phyloP scores from a whole-genome alignment of 2,329 filamentous ascomycete species.

The Scedosporium minutisporum region DNA sequence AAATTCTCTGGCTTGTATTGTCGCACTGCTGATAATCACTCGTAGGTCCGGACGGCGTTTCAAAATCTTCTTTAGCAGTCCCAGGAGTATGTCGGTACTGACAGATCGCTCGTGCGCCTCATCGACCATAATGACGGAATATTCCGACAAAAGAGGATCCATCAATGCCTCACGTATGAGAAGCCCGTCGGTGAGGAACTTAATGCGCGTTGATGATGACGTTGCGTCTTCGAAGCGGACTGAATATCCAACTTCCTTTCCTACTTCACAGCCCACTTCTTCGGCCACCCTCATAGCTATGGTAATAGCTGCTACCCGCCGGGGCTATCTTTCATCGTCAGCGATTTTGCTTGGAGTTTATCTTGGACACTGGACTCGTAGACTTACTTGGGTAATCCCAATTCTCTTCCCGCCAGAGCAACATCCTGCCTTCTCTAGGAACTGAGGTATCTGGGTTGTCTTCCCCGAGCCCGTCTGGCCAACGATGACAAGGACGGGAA shows the following conservation, averaged over 20 bases:
- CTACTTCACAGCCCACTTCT: conserved; percentile 75
- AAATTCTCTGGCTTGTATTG: conserved; percentile 81
- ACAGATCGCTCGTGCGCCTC: conserved; percentile 92
- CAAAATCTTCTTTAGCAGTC: conserved; percentile 81
- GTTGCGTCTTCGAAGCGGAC: conserved; percentile 90
- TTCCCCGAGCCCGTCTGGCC: conserved; percentile 94
- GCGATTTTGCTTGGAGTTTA: background rate
- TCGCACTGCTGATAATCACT: conserved; percentile 88
- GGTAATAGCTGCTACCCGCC: conserved; percentile 82
- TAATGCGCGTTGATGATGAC: conserved; percentile 75
- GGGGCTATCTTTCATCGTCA: conserved; percentile 48
- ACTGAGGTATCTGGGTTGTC: conserved; percentile 92
- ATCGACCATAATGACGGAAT: conserved; percentile 95
- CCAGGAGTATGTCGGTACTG: conserved; percentile 83
- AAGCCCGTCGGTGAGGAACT: conserved; percentile 90
- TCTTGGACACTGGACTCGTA: conserved; percentile 9
- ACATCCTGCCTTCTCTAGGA: conserved; percentile 81
- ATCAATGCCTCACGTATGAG: conserved; percentile 86
- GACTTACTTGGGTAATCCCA: conserved; percentile 74
- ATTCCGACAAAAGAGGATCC: conserved; percentile 80
- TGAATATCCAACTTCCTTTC: conserved; percentile 87
- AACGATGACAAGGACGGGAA: conserved; percentile 77
- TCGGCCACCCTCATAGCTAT: conserved; percentile 83
- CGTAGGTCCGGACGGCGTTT: conserved; percentile 71
- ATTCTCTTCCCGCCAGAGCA: conserved; percentile 73